Conservation (phyloP, 2,329 filamentous ascomycete species). For the Pezicula neosporulosa region DNA sequence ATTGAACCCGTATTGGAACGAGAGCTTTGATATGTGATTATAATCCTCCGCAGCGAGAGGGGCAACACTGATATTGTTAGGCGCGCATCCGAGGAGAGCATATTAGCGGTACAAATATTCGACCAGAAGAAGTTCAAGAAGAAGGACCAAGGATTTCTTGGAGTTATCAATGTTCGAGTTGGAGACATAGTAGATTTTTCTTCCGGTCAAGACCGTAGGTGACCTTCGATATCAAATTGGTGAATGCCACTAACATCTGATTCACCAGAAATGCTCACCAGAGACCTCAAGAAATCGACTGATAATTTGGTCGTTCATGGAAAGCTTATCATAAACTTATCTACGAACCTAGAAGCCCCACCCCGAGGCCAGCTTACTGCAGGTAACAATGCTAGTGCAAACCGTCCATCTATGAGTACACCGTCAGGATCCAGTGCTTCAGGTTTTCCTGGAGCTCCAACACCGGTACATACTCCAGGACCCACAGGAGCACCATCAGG, state of each 20-base stretch:
- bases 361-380: conserved; percentile 46
- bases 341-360: conserved; percentile 78
- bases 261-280: conserved; percentile 83
- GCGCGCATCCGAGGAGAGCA: conserved; percentile 89
- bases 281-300: conserved; percentile 95
- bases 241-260: background rate
- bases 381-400: conserved; percentile 23
- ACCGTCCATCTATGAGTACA: conserved; percentile 26
- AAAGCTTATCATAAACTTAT: conserved; percentile 94
- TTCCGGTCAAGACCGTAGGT: conserved; percentile 84
- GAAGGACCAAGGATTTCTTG: conserved; percentile 98
- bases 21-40: conserved; percentile 89
- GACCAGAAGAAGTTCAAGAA: conserved; percentile 99
- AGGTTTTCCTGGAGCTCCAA: conserved; percentile 21
- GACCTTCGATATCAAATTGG: background rate
- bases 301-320: conserved; percentile 98
- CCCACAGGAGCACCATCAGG: conserved; percentile 14
- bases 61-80: conserved; percentile 43
- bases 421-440: conserved; percentile 25
- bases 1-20: conserved; percentile 99
- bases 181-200: conserved; percentile 92
- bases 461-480: conserved; percentile 32
- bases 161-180: conserved; percentile 94
- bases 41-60: background rate
- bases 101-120: conserved; percentile 96